A percentile compares a stretch with the other conserved stretches of the same genome.
These are phyloP conservation scores for Lobosporangium transversale DNA, from an alignment of 192 early-diverging fungal species.

Conservation along the genomic window DNA sequence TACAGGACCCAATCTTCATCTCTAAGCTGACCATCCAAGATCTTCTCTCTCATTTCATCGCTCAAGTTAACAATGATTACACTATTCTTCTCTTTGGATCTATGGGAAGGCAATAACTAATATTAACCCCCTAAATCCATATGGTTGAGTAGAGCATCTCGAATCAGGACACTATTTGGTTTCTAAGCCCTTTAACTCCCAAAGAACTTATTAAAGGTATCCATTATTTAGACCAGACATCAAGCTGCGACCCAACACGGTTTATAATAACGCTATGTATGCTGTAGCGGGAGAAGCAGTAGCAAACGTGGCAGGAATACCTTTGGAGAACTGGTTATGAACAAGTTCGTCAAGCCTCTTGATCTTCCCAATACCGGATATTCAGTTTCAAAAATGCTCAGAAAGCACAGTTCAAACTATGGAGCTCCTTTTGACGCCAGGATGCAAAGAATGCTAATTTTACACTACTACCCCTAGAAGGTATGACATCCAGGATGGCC, in stretches of 20 bases:
- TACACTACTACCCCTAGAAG: not conserved
- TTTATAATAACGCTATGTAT: slow-evolving; percentile 24
- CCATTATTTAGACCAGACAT: slow-evolving; percentile 1
- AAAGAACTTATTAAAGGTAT: slow-evolving; percentile 14
- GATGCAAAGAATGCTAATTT: slow-evolving; percentile 15
- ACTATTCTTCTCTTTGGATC: not conserved
- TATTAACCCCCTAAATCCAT: not conserved
- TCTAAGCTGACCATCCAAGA: not conserved
- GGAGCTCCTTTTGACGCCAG: slow-evolving; percentile 12
- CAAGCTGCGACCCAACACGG: not conserved
- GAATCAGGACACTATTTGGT: not conserved
- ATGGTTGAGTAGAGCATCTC: not conserved
- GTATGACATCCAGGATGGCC: not conserved
- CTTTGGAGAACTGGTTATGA: slow-evolving; percentile 10
- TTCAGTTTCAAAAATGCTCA: slow-evolving; percentile 15
- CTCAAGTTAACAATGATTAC: not conserved
- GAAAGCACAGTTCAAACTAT: slow-evolving; percentile 14
- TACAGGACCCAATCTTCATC: not conserved
- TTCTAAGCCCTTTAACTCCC: not conserved
- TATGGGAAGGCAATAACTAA: not conserved
- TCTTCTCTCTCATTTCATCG: not conserved
- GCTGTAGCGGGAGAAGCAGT: slow-evolving; percentile 29
- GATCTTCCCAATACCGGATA: slow-evolving; percentile 21
- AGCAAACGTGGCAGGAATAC: slow-evolving; percentile 20
- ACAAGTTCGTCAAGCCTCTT: slow-evolving; percentile 18